Percentiles rank a stretch among this genome's conserved stretches.
Evolutionary conservation across 2,329 filamentous ascomycete genomes (phyloP).

Genomic region (Verticillium nonalfalfae): DNA sequence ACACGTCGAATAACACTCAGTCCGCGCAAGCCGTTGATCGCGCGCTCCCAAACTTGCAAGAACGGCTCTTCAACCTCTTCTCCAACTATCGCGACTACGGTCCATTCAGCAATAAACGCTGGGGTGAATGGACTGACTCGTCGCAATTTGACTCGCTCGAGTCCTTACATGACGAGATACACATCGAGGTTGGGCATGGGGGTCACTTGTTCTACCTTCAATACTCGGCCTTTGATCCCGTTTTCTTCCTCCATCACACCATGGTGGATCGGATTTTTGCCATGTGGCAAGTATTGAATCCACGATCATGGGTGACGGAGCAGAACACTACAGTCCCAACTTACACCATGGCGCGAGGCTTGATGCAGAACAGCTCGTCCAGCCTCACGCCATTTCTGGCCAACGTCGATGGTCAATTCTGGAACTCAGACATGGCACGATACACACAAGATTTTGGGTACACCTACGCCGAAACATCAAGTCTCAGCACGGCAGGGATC

Average conservation of each 20-base stretch:
- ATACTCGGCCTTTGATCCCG: conserved; percentile 71
- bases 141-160: conserved; percentile 58
- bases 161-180: conserved; percentile 57
- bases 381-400: conserved; percentile 63
- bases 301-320: conserved; percentile 57
- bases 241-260: conserved; percentile 72
- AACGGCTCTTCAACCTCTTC: conserved; percentile 61
- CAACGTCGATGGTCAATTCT: conserved; percentile 52
- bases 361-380: conserved; percentile 47
- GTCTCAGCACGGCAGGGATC: conserved; percentile 4
- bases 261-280: conserved; percentile 72
- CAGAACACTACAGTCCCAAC: conserved; percentile 49
- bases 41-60: conserved; percentile 47
- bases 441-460: conserved; percentile 62
- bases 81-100: conserved; percentile 62
- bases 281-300: conserved; percentile 72
- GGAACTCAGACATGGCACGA: conserved; percentile 58
- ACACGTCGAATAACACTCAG: conserved; percentile 51
- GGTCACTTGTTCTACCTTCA: conserved; percentile 67
- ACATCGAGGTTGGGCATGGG: conserved; percentile 49
- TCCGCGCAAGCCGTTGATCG: conserved; percentile 46
- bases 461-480: conserved; percentile 59
- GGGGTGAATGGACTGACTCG: conserved; percentile 40
- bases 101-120: conserved; percentile 63
- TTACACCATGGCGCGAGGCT: conserved; percentile 51